Evolutionary conservation across 139 green algal species (phyloP).

Genomic region (Gonium pectorale): DNA sequence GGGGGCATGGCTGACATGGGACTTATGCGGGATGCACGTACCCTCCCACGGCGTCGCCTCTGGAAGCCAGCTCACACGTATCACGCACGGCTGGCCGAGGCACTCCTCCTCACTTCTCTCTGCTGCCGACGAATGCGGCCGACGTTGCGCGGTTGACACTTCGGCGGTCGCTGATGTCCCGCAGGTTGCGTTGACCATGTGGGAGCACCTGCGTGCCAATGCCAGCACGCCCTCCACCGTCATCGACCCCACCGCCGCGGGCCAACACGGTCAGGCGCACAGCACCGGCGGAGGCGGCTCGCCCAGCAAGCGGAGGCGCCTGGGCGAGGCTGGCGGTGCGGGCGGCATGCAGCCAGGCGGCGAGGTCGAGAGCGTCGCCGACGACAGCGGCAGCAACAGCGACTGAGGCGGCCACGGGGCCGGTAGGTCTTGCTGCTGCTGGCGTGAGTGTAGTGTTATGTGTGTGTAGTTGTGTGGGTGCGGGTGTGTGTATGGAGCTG

Average conservation of each 20-base stretch:
- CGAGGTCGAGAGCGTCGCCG: background rate
- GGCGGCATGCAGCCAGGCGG: background rate
- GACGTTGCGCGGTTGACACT: too few species aligned
- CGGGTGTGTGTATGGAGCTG: too few species aligned
- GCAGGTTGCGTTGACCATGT: conserved; percentile 65
- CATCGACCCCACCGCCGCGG: conserved; percentile 39
- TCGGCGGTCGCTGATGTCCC: too few species aligned
- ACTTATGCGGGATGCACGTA: too few species aligned
- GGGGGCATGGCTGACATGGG: too few species aligned
- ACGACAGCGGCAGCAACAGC: conserved; percentile 32
- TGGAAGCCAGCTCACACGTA: too few species aligned
- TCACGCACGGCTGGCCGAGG: too few species aligned
- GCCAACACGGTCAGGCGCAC: conserved; percentile 7
- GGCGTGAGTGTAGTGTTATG: background rate
- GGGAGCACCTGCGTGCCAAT: conserved; percentile 74
- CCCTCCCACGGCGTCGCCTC: too few species aligned
- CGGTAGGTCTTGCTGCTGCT: too few species aligned
- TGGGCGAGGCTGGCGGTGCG: background rate
- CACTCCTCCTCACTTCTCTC: too few species aligned
- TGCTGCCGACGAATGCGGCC: too few species aligned
- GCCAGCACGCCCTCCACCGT: conserved; percentile 82
- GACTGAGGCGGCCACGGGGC: conserved; percentile 4
- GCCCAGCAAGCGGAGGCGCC: background rate
- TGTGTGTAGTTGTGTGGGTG: too few species aligned
- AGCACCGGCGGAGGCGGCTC: background rate